Base-by-base conservation (phyloP, 768 basidiomycete species). In the Russula compacta region DNA sequence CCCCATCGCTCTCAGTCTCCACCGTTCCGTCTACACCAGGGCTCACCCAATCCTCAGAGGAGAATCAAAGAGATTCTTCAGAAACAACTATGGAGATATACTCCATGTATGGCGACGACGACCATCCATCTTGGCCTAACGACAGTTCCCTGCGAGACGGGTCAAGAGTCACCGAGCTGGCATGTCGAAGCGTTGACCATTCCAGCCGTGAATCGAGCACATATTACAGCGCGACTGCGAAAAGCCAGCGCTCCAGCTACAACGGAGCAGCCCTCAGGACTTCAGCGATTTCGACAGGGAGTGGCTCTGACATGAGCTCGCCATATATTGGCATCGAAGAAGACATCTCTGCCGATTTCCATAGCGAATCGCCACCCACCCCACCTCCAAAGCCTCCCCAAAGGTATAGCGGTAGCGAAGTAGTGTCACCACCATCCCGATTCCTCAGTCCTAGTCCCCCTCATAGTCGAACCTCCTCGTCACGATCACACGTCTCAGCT, bases 1-100 rank as follows among this genome's bases (percentile, higher is more conserved):
- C 59, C 0, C 46, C 56, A 4, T 56, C 64, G 10, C 51, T 64
- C 15, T 66, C 65, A 33, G 14, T 55, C 19, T 58, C 56, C 43
- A 61, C 66, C 9, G 50, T 46, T 3, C 66, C 60, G 21, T 61
- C 75, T 46, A 66, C 73, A 47, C 74, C 77, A 63, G 76, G 70
- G 64, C 73, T 73, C 69, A 71, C 68, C 56, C 67, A 67, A 49
- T 72, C 70, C 53, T 67, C 70, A 9, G 65, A 65, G 21, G 75
- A 76, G 53, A 75, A 74, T 66, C 79, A 77, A 19, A 80, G 84
- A 60, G 76, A 75, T 58, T 84, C 86, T 0, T 83, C 86, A 12
- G 88, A 89, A 67, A 83, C 86, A 52, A 83, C 88, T 12, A 87
- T 92, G 69, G 83, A 86, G 70, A 92, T 92, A 59, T 92, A 90